Evolutionary conservation across 1,284 basidiomycete species (phyloP).

Genomic region (Melanopsichium pennsylvanicum): DNA sequence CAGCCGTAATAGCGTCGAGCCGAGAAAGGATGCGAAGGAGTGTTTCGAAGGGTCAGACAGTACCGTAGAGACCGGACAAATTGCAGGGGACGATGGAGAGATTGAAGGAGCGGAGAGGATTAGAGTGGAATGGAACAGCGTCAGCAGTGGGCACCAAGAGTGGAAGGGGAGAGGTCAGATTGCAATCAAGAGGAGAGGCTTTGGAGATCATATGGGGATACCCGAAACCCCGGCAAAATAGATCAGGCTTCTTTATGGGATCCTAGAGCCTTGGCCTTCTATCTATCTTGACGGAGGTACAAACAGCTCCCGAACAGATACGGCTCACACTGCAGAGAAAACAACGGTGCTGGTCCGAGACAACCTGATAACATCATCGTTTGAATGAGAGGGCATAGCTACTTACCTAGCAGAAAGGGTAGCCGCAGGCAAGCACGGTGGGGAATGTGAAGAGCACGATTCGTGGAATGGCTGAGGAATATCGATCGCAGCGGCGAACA

Average conservation of each 20-base stretch:
- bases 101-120: neutral
- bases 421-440: constrained; percentile 16
- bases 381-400: too few relatives aligned
- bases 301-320: too few relatives aligned
- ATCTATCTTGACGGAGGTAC: too few relatives aligned
- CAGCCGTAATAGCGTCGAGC: neutral
- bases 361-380: constrained; percentile 3
- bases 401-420: constrained; percentile 27
- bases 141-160: constrained; percentile 11
- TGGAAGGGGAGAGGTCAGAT: neutral
- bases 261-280: too few relatives aligned
- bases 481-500: constrained; percentile 27
- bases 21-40: constrained; percentile 4
- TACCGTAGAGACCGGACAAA: too few relatives aligned
- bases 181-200: constrained; percentile 14
- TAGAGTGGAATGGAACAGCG: constrained; percentile 3
- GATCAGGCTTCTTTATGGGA: constrained; percentile 19
- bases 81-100: neutral
- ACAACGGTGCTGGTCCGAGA: too few relatives aligned
- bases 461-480: constrained; percentile 32
- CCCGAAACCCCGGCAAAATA: neutral
- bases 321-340: too few relatives aligned
- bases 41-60: constrained; percentile 17
- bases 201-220: constrained; percentile 9
- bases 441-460: constrained; percentile 37